Conservation (phyloP, 208 protist genomes). For the Trichomonas tenax region DNA sequence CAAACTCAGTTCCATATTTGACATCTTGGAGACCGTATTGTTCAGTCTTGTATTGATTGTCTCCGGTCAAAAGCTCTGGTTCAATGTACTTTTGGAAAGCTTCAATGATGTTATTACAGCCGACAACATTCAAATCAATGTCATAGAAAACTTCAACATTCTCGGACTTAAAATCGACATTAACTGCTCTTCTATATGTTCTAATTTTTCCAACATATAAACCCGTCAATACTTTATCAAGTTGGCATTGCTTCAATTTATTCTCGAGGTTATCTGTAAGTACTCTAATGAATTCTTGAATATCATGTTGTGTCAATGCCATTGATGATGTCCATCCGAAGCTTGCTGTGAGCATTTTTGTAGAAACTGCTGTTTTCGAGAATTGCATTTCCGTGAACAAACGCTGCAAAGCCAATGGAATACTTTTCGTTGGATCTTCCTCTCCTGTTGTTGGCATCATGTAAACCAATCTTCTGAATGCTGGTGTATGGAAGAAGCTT, state of each 20-base stretch:
- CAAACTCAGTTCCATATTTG: background rate
- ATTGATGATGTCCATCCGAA: background rate
- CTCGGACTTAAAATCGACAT: background rate
- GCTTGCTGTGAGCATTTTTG: background rate
- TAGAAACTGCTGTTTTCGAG: background rate
- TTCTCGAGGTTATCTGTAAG: background rate
- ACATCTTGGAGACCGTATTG: background rate
- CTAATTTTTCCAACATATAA: background rate
- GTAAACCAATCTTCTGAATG: background rate
- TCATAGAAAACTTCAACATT: background rate
- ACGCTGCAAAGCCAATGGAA: background rate
- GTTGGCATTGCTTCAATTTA: background rate
- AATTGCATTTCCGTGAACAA: background rate
- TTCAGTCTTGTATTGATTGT: background rate
- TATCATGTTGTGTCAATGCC: background rate
- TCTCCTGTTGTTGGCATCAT: background rate
- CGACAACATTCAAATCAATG: background rate
- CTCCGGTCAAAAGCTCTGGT: background rate
- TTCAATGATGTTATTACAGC: background rate
- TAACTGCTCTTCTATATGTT: background rate
- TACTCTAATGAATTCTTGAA: background rate
- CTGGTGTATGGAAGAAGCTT: background rate
- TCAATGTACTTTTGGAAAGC: background rate
- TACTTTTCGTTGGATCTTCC: background rate
- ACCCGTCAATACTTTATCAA: background rate